Base-by-base conservation (phyloP, 176 grass and related monocot species). In the Elaeis guineensis region DNA sequence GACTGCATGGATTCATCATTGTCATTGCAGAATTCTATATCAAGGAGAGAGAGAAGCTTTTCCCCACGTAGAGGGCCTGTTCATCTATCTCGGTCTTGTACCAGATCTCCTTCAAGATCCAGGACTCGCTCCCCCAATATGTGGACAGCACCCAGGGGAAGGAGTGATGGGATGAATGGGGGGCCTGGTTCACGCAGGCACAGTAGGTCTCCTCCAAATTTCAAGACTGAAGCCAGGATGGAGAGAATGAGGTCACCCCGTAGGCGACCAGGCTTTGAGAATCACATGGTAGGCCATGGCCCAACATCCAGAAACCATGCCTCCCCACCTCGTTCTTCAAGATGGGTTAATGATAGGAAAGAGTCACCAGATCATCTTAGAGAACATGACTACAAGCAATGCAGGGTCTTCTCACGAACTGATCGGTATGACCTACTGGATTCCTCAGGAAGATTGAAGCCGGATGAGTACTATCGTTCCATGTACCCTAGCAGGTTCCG, bases 321-420 rank as follows among this genome's bases (percentile, higher is more conserved):
- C 44, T 85, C 80, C 28, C 68, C 84, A 24, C 71, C 69, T 26
- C 64, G 86, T 72, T 24, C 61, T 67, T 78, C 80, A 44, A 74
- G 84, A 61, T 97, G 92, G 83, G 75, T 77, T 84, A 81, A 83
- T 28, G 79, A 80, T 67, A 92, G 93, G 76, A 90, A 69, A 5
- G 57, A 62, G 55, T 84, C 83, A 51, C 61, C 78, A 15, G 76
- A 65, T 54, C 70, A 78, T 78, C 59, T 79, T 64, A 73, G 78
- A 77, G 78, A 80, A 72, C 74, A 80, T 62, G 73, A 54, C 44
- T 72, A 75, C 48, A 82, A 78, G 66, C 76, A 21, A 28, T 75
- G 60, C 74, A 79, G 62, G 67, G 52, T 66, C 48, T 56, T 70
- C 4, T 78, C 79, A 70, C 72, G 57, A 50, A 78, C 69, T 61